Evolutionary conservation across 2,329 filamentous ascomycete genomes (phyloP).

Genomic region (Septoria linicola): DNA sequence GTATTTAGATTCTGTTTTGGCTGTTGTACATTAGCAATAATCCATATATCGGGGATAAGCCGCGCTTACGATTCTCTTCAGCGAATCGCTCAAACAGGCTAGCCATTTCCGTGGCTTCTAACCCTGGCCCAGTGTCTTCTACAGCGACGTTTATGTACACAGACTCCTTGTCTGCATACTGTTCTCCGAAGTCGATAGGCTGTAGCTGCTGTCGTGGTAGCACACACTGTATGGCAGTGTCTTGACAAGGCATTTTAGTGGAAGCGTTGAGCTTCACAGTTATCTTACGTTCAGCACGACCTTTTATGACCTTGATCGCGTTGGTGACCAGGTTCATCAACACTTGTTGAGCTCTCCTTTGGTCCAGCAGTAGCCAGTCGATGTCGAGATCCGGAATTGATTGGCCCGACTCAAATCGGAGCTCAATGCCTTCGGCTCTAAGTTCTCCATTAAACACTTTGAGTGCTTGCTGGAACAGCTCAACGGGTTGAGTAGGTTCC

Average conservation of each 20-base stretch:
- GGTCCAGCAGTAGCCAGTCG: conserved; percentile 31
- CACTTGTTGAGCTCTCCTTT: conserved; percentile 40
- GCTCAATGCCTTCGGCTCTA: conserved; percentile 36
- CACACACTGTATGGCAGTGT: conserved; percentile 44
- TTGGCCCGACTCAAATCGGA: conserved; percentile 15
- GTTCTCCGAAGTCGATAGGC: conserved; percentile 18
- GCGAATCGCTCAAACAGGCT: conserved; percentile 67
- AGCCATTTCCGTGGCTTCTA: conserved; percentile 38
- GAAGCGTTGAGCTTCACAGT: conserved; percentile 31
- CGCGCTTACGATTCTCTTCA: conserved; percentile 55
- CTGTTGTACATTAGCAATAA: background rate
- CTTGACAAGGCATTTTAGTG: conserved; percentile 37
- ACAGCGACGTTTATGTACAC: conserved; percentile 40
- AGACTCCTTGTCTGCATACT: conserved; percentile 10
- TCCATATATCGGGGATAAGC: background rate
- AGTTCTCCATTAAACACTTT: conserved; percentile 43
- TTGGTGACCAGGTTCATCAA: conserved; percentile 44
- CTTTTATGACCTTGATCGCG: conserved; percentile 47
- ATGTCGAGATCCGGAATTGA: conserved; percentile 18
- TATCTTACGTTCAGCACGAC: conserved; percentile 36
- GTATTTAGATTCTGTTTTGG: conserved; percentile 66
- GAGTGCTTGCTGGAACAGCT: conserved; percentile 39
- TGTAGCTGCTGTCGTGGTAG: conserved; percentile 36
- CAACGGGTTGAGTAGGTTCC: conserved; percentile 36
- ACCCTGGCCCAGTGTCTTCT: conserved; percentile 42